Evolutionary conservation across 2,329 filamentous ascomycete species (phyloP).

Genomic region (Scedosporium dehoogii): DNA sequence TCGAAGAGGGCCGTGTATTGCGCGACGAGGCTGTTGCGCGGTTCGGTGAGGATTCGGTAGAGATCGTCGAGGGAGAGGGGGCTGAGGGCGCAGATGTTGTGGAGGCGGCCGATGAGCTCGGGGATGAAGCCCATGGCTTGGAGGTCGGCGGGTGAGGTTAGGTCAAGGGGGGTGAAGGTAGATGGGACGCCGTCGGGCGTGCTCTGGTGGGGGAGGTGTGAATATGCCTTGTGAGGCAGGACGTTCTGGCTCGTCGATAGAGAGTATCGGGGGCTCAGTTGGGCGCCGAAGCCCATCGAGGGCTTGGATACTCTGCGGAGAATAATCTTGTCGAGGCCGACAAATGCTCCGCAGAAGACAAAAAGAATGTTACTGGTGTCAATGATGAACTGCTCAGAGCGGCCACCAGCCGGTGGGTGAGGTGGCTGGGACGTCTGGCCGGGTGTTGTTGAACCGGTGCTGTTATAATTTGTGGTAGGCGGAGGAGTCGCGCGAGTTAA

Average conservation of each 20-base stretch:
- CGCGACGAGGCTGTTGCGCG: constrained; percentile 74
- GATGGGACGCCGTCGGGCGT: constrained; percentile 30
- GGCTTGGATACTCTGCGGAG: constrained; percentile 76
- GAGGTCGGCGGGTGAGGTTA: constrained; percentile 65
- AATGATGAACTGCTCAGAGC: constrained; percentile 59
- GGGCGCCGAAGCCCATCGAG: constrained; percentile 85
- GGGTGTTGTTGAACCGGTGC: constrained; percentile 29
- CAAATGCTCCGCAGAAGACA: constrained; percentile 92
- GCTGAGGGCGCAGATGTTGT: constrained; percentile 78
- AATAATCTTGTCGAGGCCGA: constrained; percentile 80
- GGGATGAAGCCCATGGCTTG: constrained; percentile 87
- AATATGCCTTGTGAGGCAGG: constrained; percentile 53
- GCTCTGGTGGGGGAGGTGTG: constrained; percentile 46
- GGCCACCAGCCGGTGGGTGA: constrained; percentile 22
- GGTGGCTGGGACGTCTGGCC: constrained; percentile 36
- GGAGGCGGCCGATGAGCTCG: constrained; percentile 90
- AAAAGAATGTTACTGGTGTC: constrained; percentile 96
- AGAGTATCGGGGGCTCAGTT: constrained; percentile 46
- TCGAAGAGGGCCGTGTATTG: constrained; percentile 87
- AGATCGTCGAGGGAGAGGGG: constrained; percentile 60
- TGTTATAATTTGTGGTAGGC: constrained; percentile 42
- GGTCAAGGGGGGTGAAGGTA: constrained; percentile 51
- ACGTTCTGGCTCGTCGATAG: constrained; percentile 30
- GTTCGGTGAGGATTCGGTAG: constrained; percentile 83
- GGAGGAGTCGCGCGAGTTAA: constrained; percentile 43